These are phyloP conservation scores for Dendrobium catenatum DNA, from an alignment of 106 monocot species.

Conservation along the genomic window DNA sequence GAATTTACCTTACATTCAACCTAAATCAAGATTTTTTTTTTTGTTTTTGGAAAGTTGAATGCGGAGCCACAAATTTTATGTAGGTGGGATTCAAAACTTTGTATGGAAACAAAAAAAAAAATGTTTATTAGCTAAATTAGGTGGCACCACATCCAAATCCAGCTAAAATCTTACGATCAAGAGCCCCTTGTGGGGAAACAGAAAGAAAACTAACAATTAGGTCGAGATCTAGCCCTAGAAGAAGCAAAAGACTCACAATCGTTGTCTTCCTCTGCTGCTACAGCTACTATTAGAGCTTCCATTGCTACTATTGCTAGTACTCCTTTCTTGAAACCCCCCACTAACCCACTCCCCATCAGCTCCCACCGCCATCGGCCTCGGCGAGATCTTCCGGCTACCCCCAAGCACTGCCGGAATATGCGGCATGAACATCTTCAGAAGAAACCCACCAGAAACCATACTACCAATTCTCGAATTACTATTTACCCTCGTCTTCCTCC, in stretches of 20 bases:
- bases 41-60: too few relatives aligned
- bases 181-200: neutral
- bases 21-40: too few relatives aligned
- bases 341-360: too few relatives aligned
- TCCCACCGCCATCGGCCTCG: neutral
- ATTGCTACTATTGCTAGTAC: neutral
- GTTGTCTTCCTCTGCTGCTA: neutral
- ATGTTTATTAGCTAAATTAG: too few relatives aligned
- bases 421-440: constrained; percentile 25
- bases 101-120: too few relatives aligned
- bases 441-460: constrained; percentile 12
- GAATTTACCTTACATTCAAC: too few relatives aligned
- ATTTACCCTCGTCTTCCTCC: neutral
- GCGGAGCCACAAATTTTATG: too few relatives aligned
- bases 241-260: neutral
- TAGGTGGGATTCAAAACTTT: too few relatives aligned
- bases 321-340: neutral
- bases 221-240: neutral
- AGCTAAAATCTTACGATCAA: neutral
- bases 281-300: constrained; percentile 3
- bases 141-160: neutral
- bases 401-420: neutral
- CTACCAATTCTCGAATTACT: constrained; percentile 18
- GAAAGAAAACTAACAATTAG: neutral
- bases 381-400: constrained; percentile 4